A percentile compares a stretch with the other conserved stretches of the same genome.
phyloP scores from a whole-genome alignment of 306 rosid genomes.

The Alnus glutinosa region DNA sequence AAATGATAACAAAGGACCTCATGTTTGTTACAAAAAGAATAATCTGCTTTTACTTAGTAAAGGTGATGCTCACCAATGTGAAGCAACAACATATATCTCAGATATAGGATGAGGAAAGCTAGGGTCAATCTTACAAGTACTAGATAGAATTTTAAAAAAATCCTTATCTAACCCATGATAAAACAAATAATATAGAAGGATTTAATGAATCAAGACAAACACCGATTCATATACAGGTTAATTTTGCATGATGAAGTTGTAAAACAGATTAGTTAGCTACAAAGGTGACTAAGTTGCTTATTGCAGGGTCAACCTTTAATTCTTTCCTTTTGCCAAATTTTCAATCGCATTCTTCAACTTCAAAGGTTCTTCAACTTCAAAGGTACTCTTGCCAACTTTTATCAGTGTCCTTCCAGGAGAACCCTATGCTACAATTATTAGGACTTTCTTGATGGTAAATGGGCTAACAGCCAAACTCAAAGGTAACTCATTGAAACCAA shows the following conservation, averaged over 20 bases:
- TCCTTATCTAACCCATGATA: background rate
- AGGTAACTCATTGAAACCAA: conserved; percentile 6
- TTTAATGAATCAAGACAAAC: background rate
- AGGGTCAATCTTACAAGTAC: background rate
- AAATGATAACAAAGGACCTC: background rate
- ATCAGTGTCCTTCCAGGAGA: conserved; percentile 22
- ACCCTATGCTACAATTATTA: conserved; percentile 10
- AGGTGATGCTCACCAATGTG: background rate
- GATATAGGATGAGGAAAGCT: background rate
- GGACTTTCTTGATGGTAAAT: conserved; percentile 17
- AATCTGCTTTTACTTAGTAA: background rate
- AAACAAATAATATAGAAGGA: background rate
- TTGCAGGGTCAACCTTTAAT: conserved; percentile 20
- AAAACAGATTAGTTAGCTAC: conserved; percentile 14
- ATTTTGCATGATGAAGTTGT: conserved; percentile 7
- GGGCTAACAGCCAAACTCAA: conserved; percentile 14
- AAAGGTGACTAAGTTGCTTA: conserved; percentile 1
- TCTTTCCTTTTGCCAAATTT: conserved; percentile 18
- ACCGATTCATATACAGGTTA: conserved; percentile 14
- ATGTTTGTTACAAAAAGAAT: background rate
- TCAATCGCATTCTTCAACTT: conserved; percentile 23
- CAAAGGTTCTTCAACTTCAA: conserved; percentile 17
- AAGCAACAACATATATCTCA: background rate
- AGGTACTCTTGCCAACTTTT: conserved; percentile 24
- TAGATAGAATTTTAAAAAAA: no score